Conservation (phyloP, 345 rosid genomes). For the Hypericum androsaemum region DNA sequence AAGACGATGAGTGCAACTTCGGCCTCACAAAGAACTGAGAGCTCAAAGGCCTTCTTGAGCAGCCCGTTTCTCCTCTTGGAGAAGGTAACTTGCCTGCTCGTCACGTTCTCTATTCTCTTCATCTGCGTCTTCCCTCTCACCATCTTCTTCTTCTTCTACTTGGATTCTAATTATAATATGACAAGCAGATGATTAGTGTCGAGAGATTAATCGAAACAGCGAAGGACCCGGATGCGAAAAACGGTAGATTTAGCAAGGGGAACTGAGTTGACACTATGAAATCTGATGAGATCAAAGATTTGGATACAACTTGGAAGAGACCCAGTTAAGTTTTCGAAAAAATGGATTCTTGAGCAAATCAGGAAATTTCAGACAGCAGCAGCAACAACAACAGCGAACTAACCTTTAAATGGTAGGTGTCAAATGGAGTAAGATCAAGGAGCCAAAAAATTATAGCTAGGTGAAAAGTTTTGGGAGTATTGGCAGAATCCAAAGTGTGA, state of each 20-base stretch:
- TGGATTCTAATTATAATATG: neutral
- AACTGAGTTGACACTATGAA: neutral
- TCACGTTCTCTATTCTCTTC: conserved; percentile 4
- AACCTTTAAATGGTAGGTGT: no score
- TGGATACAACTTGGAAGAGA: no score
- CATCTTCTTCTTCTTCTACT: neutral
- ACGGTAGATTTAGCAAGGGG: neutral
- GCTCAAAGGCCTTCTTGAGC: conserved; percentile 8
- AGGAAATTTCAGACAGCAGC: no score
- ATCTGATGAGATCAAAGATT: neutral
- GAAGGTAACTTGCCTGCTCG: conserved; percentile 4
- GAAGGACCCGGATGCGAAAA: neutral
- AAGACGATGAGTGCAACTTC: conserved; percentile 2
- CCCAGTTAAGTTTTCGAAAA: no score
- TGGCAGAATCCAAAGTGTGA: no score
- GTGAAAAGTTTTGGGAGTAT: no score
- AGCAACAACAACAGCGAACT: no score
- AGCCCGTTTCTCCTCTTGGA: conserved; percentile 4
- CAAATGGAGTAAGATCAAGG: no score
- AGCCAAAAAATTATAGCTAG: no score
- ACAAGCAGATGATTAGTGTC: no score
- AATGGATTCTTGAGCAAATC: no score
- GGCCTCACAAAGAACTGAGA: conserved; percentile 5
- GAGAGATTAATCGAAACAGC: neutral
- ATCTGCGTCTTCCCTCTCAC: conserved; percentile 6